Base-by-base conservation (phyloP, 1,139 yeast species). In the Debaryomycetaceae sp. region DNA sequence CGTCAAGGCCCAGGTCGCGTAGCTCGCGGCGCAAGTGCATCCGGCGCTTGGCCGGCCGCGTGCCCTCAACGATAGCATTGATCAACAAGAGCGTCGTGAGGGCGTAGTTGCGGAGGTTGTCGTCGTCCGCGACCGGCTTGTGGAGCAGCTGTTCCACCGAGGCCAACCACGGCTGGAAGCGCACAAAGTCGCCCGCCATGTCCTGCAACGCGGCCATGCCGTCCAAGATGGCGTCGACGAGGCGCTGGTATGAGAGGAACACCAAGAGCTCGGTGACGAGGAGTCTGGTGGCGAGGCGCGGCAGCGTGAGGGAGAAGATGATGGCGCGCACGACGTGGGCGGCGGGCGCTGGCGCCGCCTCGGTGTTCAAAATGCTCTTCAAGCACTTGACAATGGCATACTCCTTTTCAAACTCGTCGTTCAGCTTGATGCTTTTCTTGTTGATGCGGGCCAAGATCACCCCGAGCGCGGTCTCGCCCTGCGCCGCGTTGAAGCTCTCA, bases 381-480 rank as follows among this genome's bases (percentile, higher is more conserved):
- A 67, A 51, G 36, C 72, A 66, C 38, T 52, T 54, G 9, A 67
- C 61, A 18, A 67, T 64, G 12, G 50, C 41, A 34, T 43, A 61
- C 39, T 67, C 74, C 35, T 51, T 56, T 32, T 66, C 71, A 25
- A 66, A 62, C 36, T 66, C 72, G 21, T 65, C 71, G 37, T 67
- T 65, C 25, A 62, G 60, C 42, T 67, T 67, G 35, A 66, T 65
- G 39, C 68, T 62, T 40, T 65, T 64, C 37, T 56, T 63, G 40
- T 63, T 65, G 23, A 65, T 54, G 28, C 68, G 46, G 2, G 64
- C 47, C 22, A 67, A 55, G 10, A 62, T 53, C 5, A 64, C 71
- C 1, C 69, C 55, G 15, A 67, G 49, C 0, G 73, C 73, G 9
- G 68, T 56, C 34, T 66, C 73, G 16, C 73, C 74, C 41, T 67